Evolutionary conservation across 495 filamentous ascomycete species (phyloP), one percentile per base, ranked within the genome.

Genomic region (Penicillium taxi): DNA sequence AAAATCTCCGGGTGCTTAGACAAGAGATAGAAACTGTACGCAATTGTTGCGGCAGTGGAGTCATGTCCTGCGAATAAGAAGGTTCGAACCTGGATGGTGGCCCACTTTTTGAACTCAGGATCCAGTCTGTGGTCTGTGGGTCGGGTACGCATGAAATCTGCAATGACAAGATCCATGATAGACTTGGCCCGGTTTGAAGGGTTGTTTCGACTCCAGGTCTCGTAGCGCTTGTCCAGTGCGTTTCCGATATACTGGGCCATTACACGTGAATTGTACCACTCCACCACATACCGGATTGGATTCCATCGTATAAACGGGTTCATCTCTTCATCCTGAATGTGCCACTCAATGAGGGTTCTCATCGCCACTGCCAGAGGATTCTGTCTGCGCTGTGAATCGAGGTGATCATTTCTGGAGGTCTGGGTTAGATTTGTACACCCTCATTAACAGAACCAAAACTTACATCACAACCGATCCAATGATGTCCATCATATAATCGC

Each of bases 41-140:
- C 16, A 9, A 32, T 32, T 32, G 29, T 32, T 2, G 29, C 29
- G 4, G 29, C 29, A 18, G 13, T 19, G 7, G 29, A 32, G 20
- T 32, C 29, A 32, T 32, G 29, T 2, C 29, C 29, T 2, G 16
- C 29, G 15, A 32, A 32, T 2, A 32, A 9, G 13, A 32, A 32
- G 4, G 16, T 17, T 8, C 29, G 14, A 6, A 19, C 13, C 8
- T 32, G 29, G 0, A 19, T 32, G 5, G 29, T 32, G 2, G 29
- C 29, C 29, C 29, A 32, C 20, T 20, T 19, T 19, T 32, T 32
- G 29, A 32, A 32, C 7, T 32, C 29, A 3, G 29, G 15, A 19
- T 32, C 29, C 29, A 32, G 11, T 4, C 12, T 32, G 13, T 19
- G 3, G 2, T 14, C 13, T n/a, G 8, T 11, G 9, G 13, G 29